Conservation (phyloP, 345 rosid species). For the Pistacia integerrima region DNA sequence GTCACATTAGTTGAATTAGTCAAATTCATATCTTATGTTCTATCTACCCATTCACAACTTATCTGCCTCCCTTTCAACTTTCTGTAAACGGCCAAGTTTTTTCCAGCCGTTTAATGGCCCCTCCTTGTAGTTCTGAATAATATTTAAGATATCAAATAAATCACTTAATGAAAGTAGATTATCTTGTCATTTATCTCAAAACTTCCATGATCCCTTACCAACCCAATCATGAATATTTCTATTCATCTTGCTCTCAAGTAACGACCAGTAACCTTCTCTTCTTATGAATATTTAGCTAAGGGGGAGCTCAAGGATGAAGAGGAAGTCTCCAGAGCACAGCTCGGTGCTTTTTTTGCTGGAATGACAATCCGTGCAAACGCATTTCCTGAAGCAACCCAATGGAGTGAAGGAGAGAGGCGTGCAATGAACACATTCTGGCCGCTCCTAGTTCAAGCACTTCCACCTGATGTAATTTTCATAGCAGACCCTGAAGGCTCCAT, state of each 20-base stretch:
- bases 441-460: conserved; percentile 58
- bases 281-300: conserved; percentile 42
- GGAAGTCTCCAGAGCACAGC: conserved; percentile 78
- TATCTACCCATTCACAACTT: neutral
- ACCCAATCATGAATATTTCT: neutral
- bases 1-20: no score
- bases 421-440: conserved; percentile 88
- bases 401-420: conserved; percentile 90
- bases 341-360: conserved; percentile 94
- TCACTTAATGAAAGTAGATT: neutral
- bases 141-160: neutral
- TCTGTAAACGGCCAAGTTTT: neutral
- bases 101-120: neutral
- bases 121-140: neutral
- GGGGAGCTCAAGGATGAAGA: conserved; percentile 81
- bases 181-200: neutral
- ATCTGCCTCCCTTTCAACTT: neutral
- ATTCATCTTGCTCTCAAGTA: neutral
- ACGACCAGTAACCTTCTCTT: neutral
- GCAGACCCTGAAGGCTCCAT: conserved; percentile 96
- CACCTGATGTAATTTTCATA: conserved; percentile 84
- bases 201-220: neutral
- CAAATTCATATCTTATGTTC: neutral
- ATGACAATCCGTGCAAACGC: conserved; percentile 93
- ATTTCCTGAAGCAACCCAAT: conserved; percentile 90